These are phyloP conservation scores for Magnusiomyces suaveolens DNA, from an alignment of 1,139 yeast genomes.

Conservation along the genomic window DNA sequence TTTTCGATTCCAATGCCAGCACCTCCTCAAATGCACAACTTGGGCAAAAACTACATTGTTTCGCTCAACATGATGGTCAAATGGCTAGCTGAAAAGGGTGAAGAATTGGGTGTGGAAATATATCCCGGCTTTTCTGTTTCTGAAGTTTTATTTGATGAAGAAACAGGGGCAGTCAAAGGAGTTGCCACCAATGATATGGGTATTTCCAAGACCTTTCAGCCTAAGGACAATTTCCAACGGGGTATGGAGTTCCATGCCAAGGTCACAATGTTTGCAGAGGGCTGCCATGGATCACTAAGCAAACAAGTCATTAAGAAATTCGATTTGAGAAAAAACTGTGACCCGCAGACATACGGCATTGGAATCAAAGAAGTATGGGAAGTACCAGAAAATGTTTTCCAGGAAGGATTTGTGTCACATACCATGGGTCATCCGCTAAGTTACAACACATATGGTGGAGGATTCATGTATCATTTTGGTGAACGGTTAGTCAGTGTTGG, in stretches of 20 bases:
- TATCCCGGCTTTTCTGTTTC: constrained; percentile 89
- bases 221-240: constrained; percentile 74
- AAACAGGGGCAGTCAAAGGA: constrained; percentile 56
- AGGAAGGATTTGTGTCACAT: constrained; percentile 76
- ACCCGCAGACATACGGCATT: constrained; percentile 85
- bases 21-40: constrained; percentile 83
- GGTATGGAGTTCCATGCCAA: constrained; percentile 96
- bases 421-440: constrained; percentile 82
- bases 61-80: constrained; percentile 74
- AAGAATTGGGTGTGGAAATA: constrained; percentile 84
- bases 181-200: constrained; percentile 95
- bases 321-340: constrained; percentile 53
- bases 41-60: constrained; percentile 73
- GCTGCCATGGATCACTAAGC: constrained; percentile 90
- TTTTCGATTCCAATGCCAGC: constrained; percentile 67
- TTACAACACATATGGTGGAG: constrained; percentile 80
- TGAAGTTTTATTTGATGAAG: constrained; percentile 58
- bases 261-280: constrained; percentile 83
- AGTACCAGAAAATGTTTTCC: constrained; percentile 74
- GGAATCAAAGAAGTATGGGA: constrained; percentile 98
- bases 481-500: constrained; percentile 87
- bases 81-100: constrained; percentile 80
- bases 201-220: constrained; percentile 58
- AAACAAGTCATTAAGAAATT: constrained; percentile 65
- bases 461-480: constrained; percentile 94